A percentile compares a stretch with the other conserved stretches of the same genome.
phyloP scores from a whole-genome alignment of 352 stramenopile genomes.

The Phytopythium mirpurense region DNA sequence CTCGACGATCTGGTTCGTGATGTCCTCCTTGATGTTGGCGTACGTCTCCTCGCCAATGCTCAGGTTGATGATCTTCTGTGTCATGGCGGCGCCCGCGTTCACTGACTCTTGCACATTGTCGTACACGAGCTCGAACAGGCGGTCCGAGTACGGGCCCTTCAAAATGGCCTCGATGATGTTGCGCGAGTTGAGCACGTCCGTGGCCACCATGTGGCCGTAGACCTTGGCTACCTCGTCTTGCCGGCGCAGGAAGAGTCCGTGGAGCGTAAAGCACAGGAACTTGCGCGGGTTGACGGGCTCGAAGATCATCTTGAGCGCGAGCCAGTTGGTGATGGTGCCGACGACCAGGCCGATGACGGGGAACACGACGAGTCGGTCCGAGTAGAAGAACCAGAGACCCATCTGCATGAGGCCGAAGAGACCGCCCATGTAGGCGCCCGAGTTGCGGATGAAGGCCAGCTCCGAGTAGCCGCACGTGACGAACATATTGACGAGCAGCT shows the following conservation, averaged over 20 bases:
- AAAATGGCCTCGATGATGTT: slow-evolving; percentile 90
- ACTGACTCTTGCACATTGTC: slow-evolving; percentile 85
- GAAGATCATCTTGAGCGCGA: slow-evolving; percentile 94
- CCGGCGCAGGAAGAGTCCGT: slow-evolving; percentile 93
- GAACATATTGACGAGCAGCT: slow-evolving; percentile 95
- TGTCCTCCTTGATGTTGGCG: slow-evolving; percentile 82
- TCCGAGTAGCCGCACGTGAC: slow-evolving; percentile 90
- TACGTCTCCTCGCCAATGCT: slow-evolving; percentile 82
- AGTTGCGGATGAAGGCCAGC: slow-evolving; percentile 90
- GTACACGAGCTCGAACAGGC: slow-evolving; percentile 84
- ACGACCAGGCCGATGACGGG: slow-evolving; percentile 93
- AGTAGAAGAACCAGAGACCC: slow-evolving; percentile 85
- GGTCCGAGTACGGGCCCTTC: slow-evolving; percentile 82
- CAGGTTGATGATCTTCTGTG: slow-evolving; percentile 83
- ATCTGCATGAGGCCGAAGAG: slow-evolving; percentile 88
- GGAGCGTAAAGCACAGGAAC: slow-evolving; percentile 88
- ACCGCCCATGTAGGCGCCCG: slow-evolving; percentile 87
- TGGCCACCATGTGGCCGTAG: slow-evolving; percentile 81
- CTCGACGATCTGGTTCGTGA: slow-evolving; percentile 85
- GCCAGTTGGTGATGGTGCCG: slow-evolving; percentile 96
- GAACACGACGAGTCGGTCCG: slow-evolving; percentile 81
- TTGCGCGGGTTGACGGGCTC: slow-evolving; percentile 84
- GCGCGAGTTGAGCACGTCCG: slow-evolving; percentile 82
- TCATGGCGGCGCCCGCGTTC: slow-evolving; percentile 65
- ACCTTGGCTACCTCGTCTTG: slow-evolving; percentile 89